phyloP scores from a whole-genome alignment of 2,329 filamentous ascomycete species.

The Berkeleyomyces rouxiae region DNA sequence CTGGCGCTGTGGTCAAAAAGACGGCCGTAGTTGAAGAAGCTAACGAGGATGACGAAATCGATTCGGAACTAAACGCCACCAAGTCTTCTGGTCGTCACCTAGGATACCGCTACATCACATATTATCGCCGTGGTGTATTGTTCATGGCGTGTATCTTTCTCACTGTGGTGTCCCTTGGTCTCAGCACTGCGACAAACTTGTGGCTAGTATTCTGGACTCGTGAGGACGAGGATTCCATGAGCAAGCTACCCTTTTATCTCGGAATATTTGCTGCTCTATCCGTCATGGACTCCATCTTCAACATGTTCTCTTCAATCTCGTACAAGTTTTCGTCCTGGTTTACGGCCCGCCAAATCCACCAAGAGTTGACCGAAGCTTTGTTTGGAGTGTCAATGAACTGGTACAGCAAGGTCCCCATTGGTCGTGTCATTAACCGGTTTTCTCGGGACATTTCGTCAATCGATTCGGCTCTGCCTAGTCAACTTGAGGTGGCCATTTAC shows the following conservation, averaged over 20 bases:
- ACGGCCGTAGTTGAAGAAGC: background rate
- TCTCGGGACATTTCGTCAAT: constrained; percentile 41
- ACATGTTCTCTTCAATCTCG: constrained; percentile 26
- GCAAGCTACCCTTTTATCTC: constrained; percentile 34
- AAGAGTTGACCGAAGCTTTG: constrained; percentile 33
- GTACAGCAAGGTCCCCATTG: constrained; percentile 37
- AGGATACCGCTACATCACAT: constrained; percentile 27
- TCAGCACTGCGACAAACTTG: constrained; percentile 16
- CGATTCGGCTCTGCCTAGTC: constrained; percentile 30
- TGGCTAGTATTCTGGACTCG: constrained; percentile 34
- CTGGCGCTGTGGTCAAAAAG: background rate
- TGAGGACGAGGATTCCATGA: constrained; percentile 21
- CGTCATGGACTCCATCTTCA: constrained; percentile 27
- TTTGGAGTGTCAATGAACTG: constrained; percentile 38
- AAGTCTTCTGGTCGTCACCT: constrained; percentile 12
- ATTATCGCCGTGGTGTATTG: constrained; percentile 16
- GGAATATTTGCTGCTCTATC: constrained; percentile 34
- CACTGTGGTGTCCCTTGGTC: constrained; percentile 7
- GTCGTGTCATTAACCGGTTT: constrained; percentile 38
- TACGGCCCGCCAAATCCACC: constrained; percentile 37
- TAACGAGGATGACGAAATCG: constrained; percentile 10
- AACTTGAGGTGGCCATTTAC: constrained; percentile 29
- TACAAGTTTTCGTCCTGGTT: constrained; percentile 40
- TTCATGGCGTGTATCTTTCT: constrained; percentile 3
- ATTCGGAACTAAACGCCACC: constrained; percentile 12